Base-by-base conservation (phyloP, 352 stramenopile species). In the Pilasporangium apinafurcum region DNA sequence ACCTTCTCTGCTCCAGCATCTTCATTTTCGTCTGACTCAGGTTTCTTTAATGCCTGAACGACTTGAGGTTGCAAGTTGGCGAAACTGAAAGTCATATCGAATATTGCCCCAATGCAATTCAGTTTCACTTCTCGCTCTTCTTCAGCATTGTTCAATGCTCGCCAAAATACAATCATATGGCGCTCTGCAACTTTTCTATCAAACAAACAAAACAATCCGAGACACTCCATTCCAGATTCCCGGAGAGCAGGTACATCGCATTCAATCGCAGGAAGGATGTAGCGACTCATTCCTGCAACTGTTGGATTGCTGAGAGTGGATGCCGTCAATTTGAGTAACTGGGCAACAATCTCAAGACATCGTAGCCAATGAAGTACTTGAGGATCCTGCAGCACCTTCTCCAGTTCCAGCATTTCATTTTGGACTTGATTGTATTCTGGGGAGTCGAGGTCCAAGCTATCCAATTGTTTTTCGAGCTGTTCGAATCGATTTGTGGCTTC, bases 151-250 rank as follows among this genome's bases (percentile, higher is more conserved):
- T 84, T 87, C 34, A 91, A 59, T 1, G 76, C 79, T 28, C 68
- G 68, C 79, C 75, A 91, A 45, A 91, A 91, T 3, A 88, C 68
- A 35, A 87, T 64, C 48, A 87, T 56, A 42, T 91, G 79, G 1
- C 68, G 58, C 33, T 85, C 70, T 0, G 79, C 76, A 5, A 88
- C 64, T 22, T 68, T 58, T 34, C 83, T 78, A 28, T 91, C 79
- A 7, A 91, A 62, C 36, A 91, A 27, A 42, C 66, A 83, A 27
- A 81, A 85, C 4, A 91, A 50, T 8, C 75, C 79, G 9, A 91
- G 56, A 36, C 79, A 85, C 47, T 89, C 76, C 46, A 91, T 71
- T 24, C 72, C 79, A 12, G 69, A 67, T 55, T 88, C 79, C 35
- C 79, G 65, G 16, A 91, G 53, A 10, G 76, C 79, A 8, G 74